Evolutionary conservation across 2,329 filamentous ascomycete species (phyloP), one percentile per base, ranked within the genome.

Genomic region (Aspergillus unguis): DNA sequence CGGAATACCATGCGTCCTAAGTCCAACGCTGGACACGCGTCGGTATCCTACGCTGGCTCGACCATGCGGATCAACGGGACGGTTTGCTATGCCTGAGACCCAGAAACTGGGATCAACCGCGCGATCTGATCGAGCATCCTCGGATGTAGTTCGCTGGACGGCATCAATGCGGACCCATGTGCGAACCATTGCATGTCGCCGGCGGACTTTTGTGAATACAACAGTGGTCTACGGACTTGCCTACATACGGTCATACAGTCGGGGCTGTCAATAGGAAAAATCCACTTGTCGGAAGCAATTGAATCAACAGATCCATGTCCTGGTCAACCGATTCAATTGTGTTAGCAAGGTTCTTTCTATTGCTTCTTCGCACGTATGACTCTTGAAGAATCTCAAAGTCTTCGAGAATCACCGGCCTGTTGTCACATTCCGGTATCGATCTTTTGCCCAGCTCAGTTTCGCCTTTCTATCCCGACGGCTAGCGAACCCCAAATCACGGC

Each of bases 51-150:
- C 68, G 72, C 75, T 78, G 76, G 73, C 69, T 64, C 63, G 64
- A 68, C 80, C 80, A 82, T 82, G 84, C 76, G 83, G 84, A 80
- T 85, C 79, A 78, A 51, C 55, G 79, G 73, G 76, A 80, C 79
- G 47, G 79, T 79, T 72, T 69, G 68, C 63, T 72, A 71, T 76
- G 73, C 67, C 61, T 65, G 62, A 63, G 62, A 60, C 65, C 66
- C 64, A 56, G 55, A 55, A 47, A 53, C 53, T 59, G 59, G 70
- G 76, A 81, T 75, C 81, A 73, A 67, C 66, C 65, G 69, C 75
- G 75, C 71, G 77, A 74, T 72, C 71, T 67, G 71, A 77, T 73
- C 78, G 74, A 77, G 70, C 74, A 68, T 68, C 74, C 77, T 72
- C 6, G 60, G 58, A 68, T 79, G 80, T 73, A 77, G 77, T 46